phyloP scores from a whole-genome alignment of 2,329 filamentous ascomycete species.

The Fusarium sp. region DNA sequence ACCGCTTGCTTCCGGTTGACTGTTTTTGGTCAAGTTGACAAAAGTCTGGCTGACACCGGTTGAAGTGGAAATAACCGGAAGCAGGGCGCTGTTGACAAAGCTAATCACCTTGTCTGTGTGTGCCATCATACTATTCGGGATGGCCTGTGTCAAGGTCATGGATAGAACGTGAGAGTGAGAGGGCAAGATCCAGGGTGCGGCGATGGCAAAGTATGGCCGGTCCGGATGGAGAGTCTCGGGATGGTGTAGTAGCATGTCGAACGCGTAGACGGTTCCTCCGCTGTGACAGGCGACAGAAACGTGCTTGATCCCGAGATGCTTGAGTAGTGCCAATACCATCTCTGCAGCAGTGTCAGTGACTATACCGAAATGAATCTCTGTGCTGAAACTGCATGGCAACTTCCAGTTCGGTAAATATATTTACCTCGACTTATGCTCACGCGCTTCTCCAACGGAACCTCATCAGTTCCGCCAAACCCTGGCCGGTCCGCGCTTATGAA shows the following conservation, averaged over 20 bases:
- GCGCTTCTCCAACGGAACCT: conserved; percentile 12
- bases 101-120: conserved; percentile 26
- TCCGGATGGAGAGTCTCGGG: conserved; percentile 26
- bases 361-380: background rate
- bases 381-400: background rate
- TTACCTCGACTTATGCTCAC: conserved; percentile 13
- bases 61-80: conserved; percentile 12
- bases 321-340: conserved; percentile 12
- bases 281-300: conserved; percentile 25
- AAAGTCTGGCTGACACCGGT: conserved; percentile 22
- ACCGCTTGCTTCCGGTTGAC: background rate
- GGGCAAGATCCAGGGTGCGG: conserved; percentile 16
- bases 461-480: conserved; percentile 16
- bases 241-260: conserved; percentile 27
- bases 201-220: conserved; percentile 16
- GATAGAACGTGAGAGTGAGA: conserved; percentile 2
- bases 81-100: conserved; percentile 14
- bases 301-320: conserved; percentile 8
- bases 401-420: background rate
- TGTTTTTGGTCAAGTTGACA: background rate
- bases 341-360: background rate
- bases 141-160: conserved; percentile 8
- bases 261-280: conserved; percentile 25
- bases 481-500: conserved; percentile 19
- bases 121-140: background rate